These are phyloP conservation scores for Cordyceps tenuipes DNA, from an alignment of 2,329 filamentous ascomycete species.

Conservation along the genomic window DNA sequence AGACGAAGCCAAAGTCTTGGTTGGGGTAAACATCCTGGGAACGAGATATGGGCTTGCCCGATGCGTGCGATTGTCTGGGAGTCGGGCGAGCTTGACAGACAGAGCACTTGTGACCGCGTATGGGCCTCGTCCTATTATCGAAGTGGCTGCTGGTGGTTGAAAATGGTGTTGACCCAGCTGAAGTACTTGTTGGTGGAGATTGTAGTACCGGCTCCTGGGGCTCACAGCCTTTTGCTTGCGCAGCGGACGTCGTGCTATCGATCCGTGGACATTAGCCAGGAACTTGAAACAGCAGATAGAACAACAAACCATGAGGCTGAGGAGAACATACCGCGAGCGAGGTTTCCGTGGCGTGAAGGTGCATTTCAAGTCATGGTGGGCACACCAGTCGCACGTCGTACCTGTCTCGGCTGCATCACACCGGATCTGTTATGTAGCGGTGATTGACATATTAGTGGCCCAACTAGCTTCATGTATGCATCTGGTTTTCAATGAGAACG, in stretches of 20 bases:
- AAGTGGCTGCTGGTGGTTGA: neutral
- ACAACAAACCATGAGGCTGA: neutral
- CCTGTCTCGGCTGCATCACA: conserved; percentile 34
- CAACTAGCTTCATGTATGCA: neutral
- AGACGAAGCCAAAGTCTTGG: conserved; percentile 37
- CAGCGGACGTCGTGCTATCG: neutral
- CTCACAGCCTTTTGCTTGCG: neutral
- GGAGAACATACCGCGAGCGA: conserved; percentile 1
- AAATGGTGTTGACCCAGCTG: neutral
- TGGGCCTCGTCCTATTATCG: neutral
- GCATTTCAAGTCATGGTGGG: conserved; percentile 37
- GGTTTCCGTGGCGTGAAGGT: conserved; percentile 28
- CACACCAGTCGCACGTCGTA: conserved; percentile 40
- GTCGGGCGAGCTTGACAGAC: conserved; percentile 10
- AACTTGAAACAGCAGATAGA: neutral
- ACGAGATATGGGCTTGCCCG: conserved; percentile 29
- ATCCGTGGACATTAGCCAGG: neutral
- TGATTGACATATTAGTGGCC: conserved; percentile 10
- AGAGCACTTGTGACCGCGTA: conserved; percentile 1
- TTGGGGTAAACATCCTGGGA: conserved; percentile 31
- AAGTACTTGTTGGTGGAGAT: neutral
- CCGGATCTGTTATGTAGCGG: conserved; percentile 33
- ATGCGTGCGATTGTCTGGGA: neutral
- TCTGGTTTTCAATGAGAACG: neutral
- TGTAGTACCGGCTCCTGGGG: neutral